Evolutionary conservation across 306 rosid genomes (phyloP), one percentile per base, ranked within the genome.

Genomic region (Prunus kanzakura): DNA sequence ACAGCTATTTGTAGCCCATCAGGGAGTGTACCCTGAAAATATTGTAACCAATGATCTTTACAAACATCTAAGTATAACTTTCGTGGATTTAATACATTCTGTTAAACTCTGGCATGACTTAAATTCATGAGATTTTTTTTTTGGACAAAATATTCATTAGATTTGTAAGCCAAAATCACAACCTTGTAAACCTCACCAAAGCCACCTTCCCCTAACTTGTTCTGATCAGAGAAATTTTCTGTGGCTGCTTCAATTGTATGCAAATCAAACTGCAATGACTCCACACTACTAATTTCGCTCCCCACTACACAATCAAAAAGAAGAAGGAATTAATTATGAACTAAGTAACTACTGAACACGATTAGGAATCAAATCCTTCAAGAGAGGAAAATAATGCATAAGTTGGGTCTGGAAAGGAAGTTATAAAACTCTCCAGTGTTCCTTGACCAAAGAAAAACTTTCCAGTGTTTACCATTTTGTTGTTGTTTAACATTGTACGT

Each of bases 151-250:
- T 22, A 3, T 0, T 29, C 41, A 71, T 15, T 8, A 49, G 14
- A 0, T 71, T 7, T 29, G 22, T 18, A 20, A 14, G 54, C 50
- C 16, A 47, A 68, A 68, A 4, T 68, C 73, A 23, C 27, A 14
- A 60, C 83, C 83, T 67, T 80, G 32, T 67, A 80, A 15, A 80
- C 83, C 29, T 30, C 69, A 25, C 83, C 76, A 61, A 74, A 80
- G 27, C 84, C 86, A 4, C 86, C 86, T 61, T 58, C 57, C 6
- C 84, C 81, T 4, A 83, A 22, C 71, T 14, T 83, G 50, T 79
- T 79, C 12, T 49, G 22, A n/a, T 47, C 43, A 8, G 81, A 71
- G 61, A 83, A 79, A 2, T 64, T 66, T 15, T 67, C 60, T 8
- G 86, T 83, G 18, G 83, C 84, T 7, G 54, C 73, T 49, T 65